phyloP scores from a whole-genome alignment of 2,329 filamentous ascomycete genomes.

The Neoascochyta sp. region DNA sequence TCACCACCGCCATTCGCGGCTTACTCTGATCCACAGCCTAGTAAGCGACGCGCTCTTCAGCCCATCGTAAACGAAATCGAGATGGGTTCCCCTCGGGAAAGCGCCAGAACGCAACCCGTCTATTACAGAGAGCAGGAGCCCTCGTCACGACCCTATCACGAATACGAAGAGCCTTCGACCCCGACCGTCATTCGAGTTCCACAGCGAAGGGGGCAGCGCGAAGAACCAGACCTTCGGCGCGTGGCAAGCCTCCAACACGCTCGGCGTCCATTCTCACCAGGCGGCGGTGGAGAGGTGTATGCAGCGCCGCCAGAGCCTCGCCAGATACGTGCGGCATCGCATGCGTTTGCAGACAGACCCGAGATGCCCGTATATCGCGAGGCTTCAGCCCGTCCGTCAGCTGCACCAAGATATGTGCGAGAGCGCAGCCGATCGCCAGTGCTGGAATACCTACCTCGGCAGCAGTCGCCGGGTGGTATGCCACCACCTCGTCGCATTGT shows the following conservation, averaged over 20 bases:
- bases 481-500: conserved; percentile 62
- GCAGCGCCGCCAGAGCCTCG: conserved; percentile 36
- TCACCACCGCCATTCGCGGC: conserved; percentile 56
- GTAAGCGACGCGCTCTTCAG: conserved; percentile 41
- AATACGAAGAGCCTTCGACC: conserved; percentile 41
- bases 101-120: conserved; percentile 42
- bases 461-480: conserved; percentile 43
- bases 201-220: conserved; percentile 39
- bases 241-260: conserved; percentile 49
- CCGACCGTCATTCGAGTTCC: conserved; percentile 40
- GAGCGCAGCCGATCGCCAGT: conserved; percentile 43
- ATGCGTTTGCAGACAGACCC: conserved; percentile 42
- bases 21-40: conserved; percentile 36
- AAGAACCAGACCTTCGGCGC: conserved; percentile 47
- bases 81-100: conserved; percentile 37
- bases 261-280: conserved; percentile 43
- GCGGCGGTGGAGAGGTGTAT: conserved; percentile 33
- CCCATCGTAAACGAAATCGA: conserved; percentile 38
- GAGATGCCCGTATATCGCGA: conserved; percentile 38
- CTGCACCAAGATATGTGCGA: conserved; percentile 38
- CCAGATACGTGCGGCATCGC: conserved; percentile 41
- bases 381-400: conserved; percentile 36
- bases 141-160: conserved; percentile 39
- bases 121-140: conserved; percentile 43
- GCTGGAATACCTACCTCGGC: conserved; percentile 38